Conservation (phyloP, 768 basidiomycete species). For the Tulasnella sp. region DNA sequence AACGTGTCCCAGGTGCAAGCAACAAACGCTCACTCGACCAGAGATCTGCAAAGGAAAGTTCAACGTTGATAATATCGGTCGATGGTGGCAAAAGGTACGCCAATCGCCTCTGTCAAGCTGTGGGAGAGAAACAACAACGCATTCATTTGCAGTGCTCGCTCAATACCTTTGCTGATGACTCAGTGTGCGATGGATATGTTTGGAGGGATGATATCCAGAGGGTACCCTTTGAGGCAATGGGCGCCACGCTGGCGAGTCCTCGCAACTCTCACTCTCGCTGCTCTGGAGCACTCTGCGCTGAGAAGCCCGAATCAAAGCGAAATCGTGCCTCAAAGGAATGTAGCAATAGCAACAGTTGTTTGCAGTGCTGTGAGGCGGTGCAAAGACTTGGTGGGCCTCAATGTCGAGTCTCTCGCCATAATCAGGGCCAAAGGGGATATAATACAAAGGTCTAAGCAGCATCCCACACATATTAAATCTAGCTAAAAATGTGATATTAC, state of each 20-base stretch:
- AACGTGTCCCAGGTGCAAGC: neutral
- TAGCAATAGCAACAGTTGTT: neutral
- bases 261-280: neutral
- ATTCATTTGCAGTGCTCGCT: neutral
- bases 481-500: neutral
- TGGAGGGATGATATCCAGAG: neutral
- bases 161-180: neutral
- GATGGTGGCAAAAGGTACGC: neutral
- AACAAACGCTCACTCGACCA: neutral
- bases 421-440: neutral
- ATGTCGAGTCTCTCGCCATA: neutral
- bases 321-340: neutral
- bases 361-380: neutral
- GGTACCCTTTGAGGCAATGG: neutral
- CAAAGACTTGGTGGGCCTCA: neutral
- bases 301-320: neutral
- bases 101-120: too few relatives aligned
- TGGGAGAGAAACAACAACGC: neutral
- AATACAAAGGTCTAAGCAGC: neutral
- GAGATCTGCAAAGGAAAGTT: conserved; percentile 1
- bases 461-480: neutral
- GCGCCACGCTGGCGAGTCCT: neutral
- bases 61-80: neutral
- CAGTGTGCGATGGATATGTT: neutral
- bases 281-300: neutral